Evolutionary conservation across 257 asterid genomes (phyloP).

Genomic region (Gentiana dahurica): DNA sequence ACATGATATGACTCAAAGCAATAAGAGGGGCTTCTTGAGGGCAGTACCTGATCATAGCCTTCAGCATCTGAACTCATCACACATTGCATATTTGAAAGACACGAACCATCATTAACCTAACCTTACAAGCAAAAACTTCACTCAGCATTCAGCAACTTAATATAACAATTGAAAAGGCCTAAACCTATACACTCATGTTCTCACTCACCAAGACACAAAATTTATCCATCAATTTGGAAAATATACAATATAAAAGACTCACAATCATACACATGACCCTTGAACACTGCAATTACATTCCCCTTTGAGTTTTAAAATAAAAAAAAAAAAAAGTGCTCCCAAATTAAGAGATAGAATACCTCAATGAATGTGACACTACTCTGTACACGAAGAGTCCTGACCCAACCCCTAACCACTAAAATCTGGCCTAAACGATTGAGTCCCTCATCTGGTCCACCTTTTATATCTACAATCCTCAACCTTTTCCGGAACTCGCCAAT

Average conservation of each 20-base stretch:
- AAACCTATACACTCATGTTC: too few species aligned
- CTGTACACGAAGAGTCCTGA: conserved; percentile 78
- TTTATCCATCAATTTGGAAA: conserved; percentile 1
- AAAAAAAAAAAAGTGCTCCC: neutral
- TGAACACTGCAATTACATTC: neutral
- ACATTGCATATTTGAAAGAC: conserved; percentile 96
- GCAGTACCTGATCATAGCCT: conserved; percentile 81
- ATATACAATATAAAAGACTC: conserved; percentile 2
- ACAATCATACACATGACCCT: neutral
- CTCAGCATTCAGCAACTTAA: conserved; percentile 1
- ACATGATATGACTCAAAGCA: neutral
- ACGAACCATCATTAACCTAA: conserved; percentile 95
- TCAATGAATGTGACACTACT: conserved; percentile 81
- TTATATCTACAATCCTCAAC: conserved; percentile 61
- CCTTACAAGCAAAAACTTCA: conserved; percentile 17
- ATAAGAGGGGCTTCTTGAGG: neutral
- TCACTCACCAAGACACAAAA: neutral
- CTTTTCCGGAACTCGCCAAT: conserved; percentile 68
- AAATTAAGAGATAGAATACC: conserved; percentile 20
- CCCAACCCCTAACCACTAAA: conserved; percentile 86
- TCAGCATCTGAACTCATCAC: conserved; percentile 73
- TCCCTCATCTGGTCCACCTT: conserved; percentile 72
- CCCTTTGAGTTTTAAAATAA: too few species aligned
- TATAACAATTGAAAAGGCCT: neutral
- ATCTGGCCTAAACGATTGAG: conserved; percentile 56